Base-by-base conservation (phyloP, 2,329 filamentous ascomycete species). In the Fusarium heterosporum region DNA sequence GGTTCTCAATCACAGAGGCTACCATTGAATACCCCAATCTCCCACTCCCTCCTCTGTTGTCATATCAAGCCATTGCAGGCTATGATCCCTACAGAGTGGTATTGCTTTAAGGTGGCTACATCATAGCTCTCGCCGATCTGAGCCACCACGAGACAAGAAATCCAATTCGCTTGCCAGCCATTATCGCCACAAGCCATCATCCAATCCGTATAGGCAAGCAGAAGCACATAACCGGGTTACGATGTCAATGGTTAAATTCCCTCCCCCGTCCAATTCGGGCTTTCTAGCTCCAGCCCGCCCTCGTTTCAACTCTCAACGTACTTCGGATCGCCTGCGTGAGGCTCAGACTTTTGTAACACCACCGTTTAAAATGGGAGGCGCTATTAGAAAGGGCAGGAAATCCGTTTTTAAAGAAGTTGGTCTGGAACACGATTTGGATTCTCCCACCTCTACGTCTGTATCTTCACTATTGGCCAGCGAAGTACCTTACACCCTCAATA, bases 331-430 rank as follows among this genome's bases (percentile, higher is more conserved):
- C 40, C 74, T 86, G 36, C 80, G 83, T 64, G 84, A 85, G 71
- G 77, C 80, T 58, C 79, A 79, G n/a, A 72, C 73, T 32, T 75
- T 79, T 13, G 67, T 75, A 50, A 74, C 77, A 12, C 77, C 77
- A 45, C 71, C 77, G 2, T 80, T 83, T 64, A 74, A 77, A 28
- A 81, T 82, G 77, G 72, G 72, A 39, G 77, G 77, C 68, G 84
- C 81, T 56, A 81, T 85, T 46, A 78, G 76, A 62, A 85, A 84
- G 71, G 82, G 80, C 40, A 79, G 84, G 47, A 81, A 77, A 66
- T 86, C 84, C 22, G 76, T 85, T 56, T 87, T 87, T 67, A 84
- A 78, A 69, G 84, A 87, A 73, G 72, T 82, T 39, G 84, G 84
- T 6, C 70, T 86, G 19, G 75, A 79, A 47, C 77, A 79, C 40